Conservation (phyloP, 2,329 filamentous ascomycete genomes). For the Fonsecaea erecta region DNA sequence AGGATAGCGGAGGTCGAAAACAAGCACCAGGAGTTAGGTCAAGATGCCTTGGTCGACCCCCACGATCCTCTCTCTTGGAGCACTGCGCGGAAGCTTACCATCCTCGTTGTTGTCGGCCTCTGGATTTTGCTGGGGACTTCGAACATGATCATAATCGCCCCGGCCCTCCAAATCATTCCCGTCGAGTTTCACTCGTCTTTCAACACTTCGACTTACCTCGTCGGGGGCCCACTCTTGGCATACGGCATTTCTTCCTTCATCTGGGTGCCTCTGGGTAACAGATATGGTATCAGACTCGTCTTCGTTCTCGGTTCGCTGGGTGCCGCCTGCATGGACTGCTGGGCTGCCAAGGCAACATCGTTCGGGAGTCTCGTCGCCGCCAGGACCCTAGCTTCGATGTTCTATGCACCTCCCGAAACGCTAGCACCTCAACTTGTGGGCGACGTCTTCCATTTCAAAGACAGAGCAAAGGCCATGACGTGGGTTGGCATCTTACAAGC, state of each 20-base stretch:
- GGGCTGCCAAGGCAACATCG: conserved; percentile 33
- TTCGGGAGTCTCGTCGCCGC: conserved; percentile 29
- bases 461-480: conserved; percentile 25
- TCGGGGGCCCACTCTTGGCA: conserved; percentile 21
- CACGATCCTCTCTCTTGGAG: conserved; percentile 26
- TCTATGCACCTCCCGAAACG: conserved; percentile 26
- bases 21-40: conserved; percentile 7
- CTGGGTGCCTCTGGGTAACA: conserved; percentile 42
- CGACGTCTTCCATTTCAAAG: conserved; percentile 24
- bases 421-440: conserved; percentile 26
- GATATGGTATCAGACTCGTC: conserved; percentile 43
- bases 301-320: conserved; percentile 40
- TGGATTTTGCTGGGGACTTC: conserved; percentile 28
- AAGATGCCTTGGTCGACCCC: conserved; percentile 2
- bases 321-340: conserved; percentile 39
- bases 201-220: conserved; percentile 26
- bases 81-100: conserved; percentile 12
- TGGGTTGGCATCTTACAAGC: conserved; percentile 26
- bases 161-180: conserved; percentile 29
- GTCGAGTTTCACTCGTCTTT: conserved; percentile 26
- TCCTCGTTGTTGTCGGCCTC: conserved; percentile 23
- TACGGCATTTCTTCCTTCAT: conserved; percentile 33
- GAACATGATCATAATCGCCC: conserved; percentile 33
- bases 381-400: conserved; percentile 23
- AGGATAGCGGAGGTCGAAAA: conserved; percentile 15